Percentiles rank a stretch among this genome's conserved stretches.
These are phyloP conservation scores for Erysimum cheiranthoides DNA, from an alignment of 345 rosid species.

Conservation along the genomic window DNA sequence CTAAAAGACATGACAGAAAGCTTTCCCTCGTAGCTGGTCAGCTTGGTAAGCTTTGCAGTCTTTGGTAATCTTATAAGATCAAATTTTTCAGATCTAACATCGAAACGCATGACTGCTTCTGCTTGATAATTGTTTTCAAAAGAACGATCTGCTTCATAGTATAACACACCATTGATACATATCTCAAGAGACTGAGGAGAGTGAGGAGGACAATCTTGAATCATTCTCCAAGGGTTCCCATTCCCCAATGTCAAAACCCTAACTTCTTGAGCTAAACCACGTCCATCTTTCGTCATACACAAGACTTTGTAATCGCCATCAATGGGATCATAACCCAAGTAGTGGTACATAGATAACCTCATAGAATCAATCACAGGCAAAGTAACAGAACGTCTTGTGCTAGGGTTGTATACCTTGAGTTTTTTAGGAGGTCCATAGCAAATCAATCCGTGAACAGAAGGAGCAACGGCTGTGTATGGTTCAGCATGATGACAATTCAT, in stretches of 20 bases:
- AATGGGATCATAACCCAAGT: slow-evolving; percentile 38
- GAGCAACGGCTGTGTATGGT: neutral
- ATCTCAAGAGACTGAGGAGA: slow-evolving; percentile 8
- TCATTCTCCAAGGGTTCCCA: slow-evolving; percentile 11
- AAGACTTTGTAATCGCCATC: slow-evolving; percentile 21
- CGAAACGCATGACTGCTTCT: slow-evolving; percentile 24
- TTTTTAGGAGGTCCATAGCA: slow-evolving; percentile 19
- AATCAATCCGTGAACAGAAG: slow-evolving; percentile 32
- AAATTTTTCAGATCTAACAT: slow-evolving; percentile 23
- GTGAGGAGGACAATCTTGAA: slow-evolving; percentile 19
- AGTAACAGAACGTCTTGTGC: slow-evolving; percentile 12
- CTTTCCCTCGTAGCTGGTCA: slow-evolving; percentile 27
- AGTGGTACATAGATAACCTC: neutral
- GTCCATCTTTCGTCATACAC: slow-evolving; percentile 21
- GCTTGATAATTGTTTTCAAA: neutral
- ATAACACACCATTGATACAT: slow-evolving; percentile 28
- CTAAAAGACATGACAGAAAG: neutral
- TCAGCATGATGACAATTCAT: slow-evolving; percentile 17
- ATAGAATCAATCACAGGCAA: slow-evolving; percentile 7
- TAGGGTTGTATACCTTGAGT: slow-evolving; percentile 28
- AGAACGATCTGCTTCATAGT: slow-evolving; percentile 12
- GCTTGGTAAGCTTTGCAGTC: neutral
- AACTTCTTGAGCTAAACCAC: slow-evolving; percentile 11
- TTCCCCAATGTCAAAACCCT: slow-evolving; percentile 14
- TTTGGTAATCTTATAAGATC: neutral